phyloP scores from a whole-genome alignment of 2,329 filamentous ascomycete species.

The Curvularia eragrostidis region DNA sequence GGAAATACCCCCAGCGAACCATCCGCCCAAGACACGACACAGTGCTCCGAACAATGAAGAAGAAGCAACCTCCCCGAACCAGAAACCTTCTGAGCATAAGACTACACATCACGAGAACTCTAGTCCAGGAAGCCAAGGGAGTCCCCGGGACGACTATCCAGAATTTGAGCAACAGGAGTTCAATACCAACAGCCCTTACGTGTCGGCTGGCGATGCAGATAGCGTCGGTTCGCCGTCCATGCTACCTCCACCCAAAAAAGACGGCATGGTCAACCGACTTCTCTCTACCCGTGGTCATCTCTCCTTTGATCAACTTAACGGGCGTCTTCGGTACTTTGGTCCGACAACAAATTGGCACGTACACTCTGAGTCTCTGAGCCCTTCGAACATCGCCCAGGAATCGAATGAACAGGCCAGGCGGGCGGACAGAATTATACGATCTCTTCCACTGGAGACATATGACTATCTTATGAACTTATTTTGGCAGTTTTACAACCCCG shows the following conservation, averaged over 20 bases:
- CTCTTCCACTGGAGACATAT: constrained; percentile 56
- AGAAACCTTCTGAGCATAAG: constrained; percentile 21
- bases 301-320: constrained; percentile 60
- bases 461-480: constrained; percentile 62
- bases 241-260: constrained; percentile 51
- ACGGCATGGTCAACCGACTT: constrained; percentile 58
- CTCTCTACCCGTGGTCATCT: constrained; percentile 60
- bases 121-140: constrained; percentile 42
- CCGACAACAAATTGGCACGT: constrained; percentile 63
- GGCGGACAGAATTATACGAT: constrained; percentile 58
- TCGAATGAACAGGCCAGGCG: constrained; percentile 56
- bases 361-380: constrained; percentile 52
- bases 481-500: constrained; percentile 60
- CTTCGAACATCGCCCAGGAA: constrained; percentile 49
- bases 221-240: constrained; percentile 42
- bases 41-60: constrained; percentile 45
- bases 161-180: constrained; percentile 36
- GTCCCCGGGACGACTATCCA: constrained; percentile 36
- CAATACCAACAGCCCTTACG: constrained; percentile 29
- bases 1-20: constrained; percentile 58
- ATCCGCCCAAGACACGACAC: constrained; percentile 60
- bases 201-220: constrained; percentile 30
- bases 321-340: constrained; percentile 61
- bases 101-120: constrained; percentile 33
- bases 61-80: constrained; percentile 26